Evolutionary conservation across 257 asterid species (phyloP), one percentile per base, ranked within the genome.

Genomic region (Plantago ovata): DNA sequence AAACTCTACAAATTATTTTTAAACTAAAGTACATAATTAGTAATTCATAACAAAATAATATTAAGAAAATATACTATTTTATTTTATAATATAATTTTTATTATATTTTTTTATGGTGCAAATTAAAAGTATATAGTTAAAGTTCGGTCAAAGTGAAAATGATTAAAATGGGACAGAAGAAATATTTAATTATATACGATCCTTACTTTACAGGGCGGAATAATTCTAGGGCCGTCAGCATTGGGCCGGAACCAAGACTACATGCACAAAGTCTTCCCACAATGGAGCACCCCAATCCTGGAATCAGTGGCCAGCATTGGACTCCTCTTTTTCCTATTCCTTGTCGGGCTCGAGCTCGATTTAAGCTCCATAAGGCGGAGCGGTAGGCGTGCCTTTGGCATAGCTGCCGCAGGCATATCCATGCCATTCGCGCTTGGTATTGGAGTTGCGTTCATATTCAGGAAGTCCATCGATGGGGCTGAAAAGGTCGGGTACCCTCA

Each of bases 291-390:
- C 3, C 81, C 85, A 13, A 68, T 80, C 6, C 74, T 84, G 0
- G 88, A 81, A 60, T 67, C 85, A 0, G 70, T 84, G 33, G 79
- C 93, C 33, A 74, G 73, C 74, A 51, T 81, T 7, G 88, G 93
- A 3, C 75, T 84, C 3, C 58, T 81, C 59, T 84, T 76, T 77
- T 84, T 76, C 75, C 82, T 84, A 16, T 84, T 84, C 70, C 67
- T 84, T 7, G 84, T 84, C 1, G 88, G 88, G 1, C 80, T 84
- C 13, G 93, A 84, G n/a, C 79, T 84, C 50, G 87, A 84, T 58
- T 40, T 84, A 11, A 69, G 51, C 54, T 74, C 87, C 14, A 65
- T 78, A 3, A 62, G 69, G 3, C 72, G 72, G 22, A 66, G 71
- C n/a, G 85, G 93, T 1, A 53, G 62, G 23, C 67, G 61, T 7